A percentile compares a stretch with the other conserved stretches of the same genome.
Evolutionary conservation across 805 yeast genomes (phyloP).

Genomic region (Saccharomyces cerevisiae): DNA sequence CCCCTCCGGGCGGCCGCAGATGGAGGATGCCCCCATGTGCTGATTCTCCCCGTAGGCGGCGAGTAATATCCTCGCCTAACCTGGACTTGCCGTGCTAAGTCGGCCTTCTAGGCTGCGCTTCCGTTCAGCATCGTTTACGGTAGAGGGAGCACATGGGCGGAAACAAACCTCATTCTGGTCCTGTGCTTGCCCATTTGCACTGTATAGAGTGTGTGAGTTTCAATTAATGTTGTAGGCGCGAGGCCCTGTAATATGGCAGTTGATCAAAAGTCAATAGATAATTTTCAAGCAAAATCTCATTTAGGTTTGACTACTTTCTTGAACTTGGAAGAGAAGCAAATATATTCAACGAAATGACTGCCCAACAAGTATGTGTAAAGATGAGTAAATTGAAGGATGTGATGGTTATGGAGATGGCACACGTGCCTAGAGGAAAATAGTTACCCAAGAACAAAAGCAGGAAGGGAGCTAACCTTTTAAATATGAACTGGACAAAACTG

Average conservation of each 20-base stretch:
- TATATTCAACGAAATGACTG: conserved; percentile 27
- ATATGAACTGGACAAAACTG: not conserved
- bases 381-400: not conserved
- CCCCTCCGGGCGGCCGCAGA: not conserved
- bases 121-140: not conserved
- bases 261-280: not conserved
- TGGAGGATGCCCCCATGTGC: not conserved
- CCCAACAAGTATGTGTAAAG: conserved; percentile 25
- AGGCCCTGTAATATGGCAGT: not conserved
- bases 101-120: not conserved
- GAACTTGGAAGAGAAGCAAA: conserved; percentile 8
- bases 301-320: not conserved
- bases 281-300: not conserved
- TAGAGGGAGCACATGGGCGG: not conserved
- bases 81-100: not conserved
- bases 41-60: not conserved
- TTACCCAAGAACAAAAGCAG: not conserved
- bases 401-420: not conserved
- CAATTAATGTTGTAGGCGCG: not conserved
- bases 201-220: not conserved
- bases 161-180: not conserved
- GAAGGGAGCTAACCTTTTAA: not conserved
- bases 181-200: not conserved
- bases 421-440: not conserved
- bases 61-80: no score